Base-by-base conservation (phyloP, 2,329 filamentous ascomycete species). In the Diaporthe citriasiana region DNA sequence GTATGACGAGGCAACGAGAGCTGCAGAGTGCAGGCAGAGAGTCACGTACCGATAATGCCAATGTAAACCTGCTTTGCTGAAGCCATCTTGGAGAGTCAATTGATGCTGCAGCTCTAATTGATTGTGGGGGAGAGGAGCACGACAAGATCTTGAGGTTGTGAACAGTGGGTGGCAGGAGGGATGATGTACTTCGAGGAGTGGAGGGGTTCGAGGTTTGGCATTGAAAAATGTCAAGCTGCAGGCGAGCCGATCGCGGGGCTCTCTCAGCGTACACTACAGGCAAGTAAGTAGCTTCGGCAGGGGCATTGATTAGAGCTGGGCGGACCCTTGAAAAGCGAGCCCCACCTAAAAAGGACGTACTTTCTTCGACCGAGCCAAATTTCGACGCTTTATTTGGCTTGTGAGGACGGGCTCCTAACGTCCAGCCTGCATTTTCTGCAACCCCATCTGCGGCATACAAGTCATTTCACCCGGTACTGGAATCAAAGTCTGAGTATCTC, bases 11-110 rank as follows among this genome's bases (percentile, higher is more conserved):
- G 25, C n/a, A 35, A 40, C n/a, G 47, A 7, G 47, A 59, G 25
- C 53, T 57, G 70, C 33, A 51, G 38, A 55, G 53, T 35, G 15
- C 27, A 42, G 38, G 10, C 17, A 27, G 30, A 27, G 19, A 0
- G 33, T 42, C 59, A 55, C 78, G 40, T 81, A 86, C 85, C 85
- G 73, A 86, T 85, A 47, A 86, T 81, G 74, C 84, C 84, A 77
- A 87, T 82, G 79, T 84, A 84, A 53, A 87, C 79, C 70, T 83
- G 80, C 72, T 82, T 81, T 45, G 78, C 76, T 27, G 81, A 74
- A 73, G 78, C 77, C 80, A 81, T 81, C 56, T 71, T 71, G 17
- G 53, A 15, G 42, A 13, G 30, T 42, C 27, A 55, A 65, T 57
- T 68, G 68, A 57, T 57, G 42, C 53, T 50, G 45, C 63, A 19